These are phyloP conservation scores for Colletotrichum nymphaeae DNA, from an alignment of 2,329 filamentous ascomycete genomes.

Conservation along the genomic window DNA sequence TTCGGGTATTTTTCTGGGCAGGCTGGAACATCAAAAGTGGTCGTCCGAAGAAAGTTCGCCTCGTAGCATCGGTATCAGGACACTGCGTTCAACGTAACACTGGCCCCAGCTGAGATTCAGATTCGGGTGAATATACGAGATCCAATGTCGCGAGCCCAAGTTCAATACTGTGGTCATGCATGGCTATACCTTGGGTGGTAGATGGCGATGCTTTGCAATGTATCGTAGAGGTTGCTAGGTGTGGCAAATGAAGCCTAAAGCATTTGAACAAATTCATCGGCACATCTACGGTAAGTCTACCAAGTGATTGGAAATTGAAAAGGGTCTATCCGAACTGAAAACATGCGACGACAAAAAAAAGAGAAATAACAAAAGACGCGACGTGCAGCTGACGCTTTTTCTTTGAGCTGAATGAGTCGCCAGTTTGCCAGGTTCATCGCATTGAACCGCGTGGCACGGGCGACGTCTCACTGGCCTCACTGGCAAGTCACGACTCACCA, in stretches of 20 bases:
- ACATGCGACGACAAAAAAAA: neutral
- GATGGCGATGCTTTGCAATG: neutral
- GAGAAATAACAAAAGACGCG: neutral
- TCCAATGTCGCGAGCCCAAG: neutral
- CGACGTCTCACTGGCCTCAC: constrained; percentile 16
- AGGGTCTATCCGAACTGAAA: neutral
- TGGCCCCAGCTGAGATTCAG: neutral
- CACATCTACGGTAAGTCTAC: neutral
- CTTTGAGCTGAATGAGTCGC: neutral
- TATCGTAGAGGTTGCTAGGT: neutral
- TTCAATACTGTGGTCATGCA: neutral
- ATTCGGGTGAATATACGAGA: neutral
- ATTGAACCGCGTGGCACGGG: constrained; percentile 27
- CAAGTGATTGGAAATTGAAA: neutral
- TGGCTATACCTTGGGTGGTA: neutral
- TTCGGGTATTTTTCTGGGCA: neutral
- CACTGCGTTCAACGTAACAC: neutral
- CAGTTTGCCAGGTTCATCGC: constrained; percentile 28
- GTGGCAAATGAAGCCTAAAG: neutral
- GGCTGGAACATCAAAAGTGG: neutral
- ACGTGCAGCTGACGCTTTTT: neutral
- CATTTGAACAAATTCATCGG: neutral
- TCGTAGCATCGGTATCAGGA: neutral
- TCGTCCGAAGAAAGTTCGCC: neutral
- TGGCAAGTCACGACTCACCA: too few species aligned